Evolutionary conservation across 306 rosid genomes (phyloP).

Genomic region (Astragalus membranaceus): DNA sequence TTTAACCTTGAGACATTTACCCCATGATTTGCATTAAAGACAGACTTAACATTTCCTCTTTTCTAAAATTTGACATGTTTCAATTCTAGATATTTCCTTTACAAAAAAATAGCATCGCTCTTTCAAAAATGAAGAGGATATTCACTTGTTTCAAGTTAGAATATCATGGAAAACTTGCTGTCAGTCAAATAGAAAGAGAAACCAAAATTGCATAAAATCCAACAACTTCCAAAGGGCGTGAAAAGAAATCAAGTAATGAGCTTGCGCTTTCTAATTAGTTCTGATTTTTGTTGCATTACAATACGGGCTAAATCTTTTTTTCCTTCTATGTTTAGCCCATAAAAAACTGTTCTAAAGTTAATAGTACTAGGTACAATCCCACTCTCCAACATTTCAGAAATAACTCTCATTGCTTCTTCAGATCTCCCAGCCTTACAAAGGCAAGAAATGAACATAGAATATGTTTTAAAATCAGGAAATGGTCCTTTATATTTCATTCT

Average conservation of each 20-base stretch:
- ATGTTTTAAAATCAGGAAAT: constrained; percentile 68
- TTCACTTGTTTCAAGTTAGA: too few species aligned
- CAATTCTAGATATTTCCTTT: too few species aligned
- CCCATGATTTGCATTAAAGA: too few species aligned
- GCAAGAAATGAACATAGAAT: constrained; percentile 66
- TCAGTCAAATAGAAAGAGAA: too few species aligned
- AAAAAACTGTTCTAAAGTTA: constrained; percentile 64
- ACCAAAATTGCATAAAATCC: background rate
- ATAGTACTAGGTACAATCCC: constrained; percentile 78
- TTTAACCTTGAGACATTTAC: too few species aligned
- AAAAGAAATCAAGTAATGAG: constrained; percentile 24
- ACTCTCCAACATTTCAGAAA: constrained; percentile 54
- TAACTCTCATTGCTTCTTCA: constrained; percentile 65
- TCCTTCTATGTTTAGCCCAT: constrained; percentile 79
- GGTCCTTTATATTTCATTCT: constrained; percentile 69
- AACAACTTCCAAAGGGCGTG: background rate
- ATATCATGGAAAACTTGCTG: too few species aligned
- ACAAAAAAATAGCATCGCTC: too few species aligned
- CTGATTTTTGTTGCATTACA: constrained; percentile 55
- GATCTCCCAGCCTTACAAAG: constrained; percentile 66
- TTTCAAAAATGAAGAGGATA: too few species aligned
- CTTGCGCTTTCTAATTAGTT: constrained; percentile 56
- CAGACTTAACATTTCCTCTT: too few species aligned
- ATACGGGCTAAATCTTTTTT: constrained; percentile 55
- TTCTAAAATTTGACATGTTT: too few species aligned